These are phyloP conservation scores for Prunella vulgaris DNA, from an alignment of 257 asterid species.

Conservation along the genomic window DNA sequence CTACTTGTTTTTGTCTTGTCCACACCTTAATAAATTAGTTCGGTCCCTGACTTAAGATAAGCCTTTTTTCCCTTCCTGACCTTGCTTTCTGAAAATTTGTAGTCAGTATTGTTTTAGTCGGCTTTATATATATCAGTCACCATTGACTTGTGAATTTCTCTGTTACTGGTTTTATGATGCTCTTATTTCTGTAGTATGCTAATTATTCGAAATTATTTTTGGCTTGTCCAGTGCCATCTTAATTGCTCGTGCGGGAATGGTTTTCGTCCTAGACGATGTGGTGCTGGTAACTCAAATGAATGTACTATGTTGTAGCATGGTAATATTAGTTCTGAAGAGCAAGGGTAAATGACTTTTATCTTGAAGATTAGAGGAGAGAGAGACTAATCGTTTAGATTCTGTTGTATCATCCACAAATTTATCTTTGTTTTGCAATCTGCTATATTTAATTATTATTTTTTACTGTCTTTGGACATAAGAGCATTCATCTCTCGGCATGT, in stretches of 20 bases:
- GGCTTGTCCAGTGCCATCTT: conserved; percentile 33
- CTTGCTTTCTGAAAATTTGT: neutral
- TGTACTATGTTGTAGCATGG: conserved; percentile 11
- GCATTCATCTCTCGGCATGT: neutral
- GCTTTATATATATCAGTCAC: neutral
- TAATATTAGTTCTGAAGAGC: neutral
- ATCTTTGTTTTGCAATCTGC: conserved; percentile 2
- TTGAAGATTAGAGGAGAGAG: neutral
- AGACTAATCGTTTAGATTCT: conserved; percentile 21
- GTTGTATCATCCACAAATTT: conserved; percentile 19
- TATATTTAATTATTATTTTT: neutral
- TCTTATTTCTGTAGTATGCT: neutral
- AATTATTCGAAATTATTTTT: neutral
- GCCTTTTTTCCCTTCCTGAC: neutral
- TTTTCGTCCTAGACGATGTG: neutral
- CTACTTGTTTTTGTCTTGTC: neutral
- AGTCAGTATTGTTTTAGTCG: neutral
- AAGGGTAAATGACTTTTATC: neutral
- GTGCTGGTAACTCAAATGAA: neutral
- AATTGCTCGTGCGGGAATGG: neutral
- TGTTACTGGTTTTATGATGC: neutral
- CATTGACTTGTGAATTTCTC: neutral
- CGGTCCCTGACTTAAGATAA: neutral
- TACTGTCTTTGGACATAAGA: neutral
- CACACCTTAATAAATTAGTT: neutral